phyloP scores from a whole-genome alignment of 2,329 filamentous ascomycete genomes.

The Esteya vermicola region DNA sequence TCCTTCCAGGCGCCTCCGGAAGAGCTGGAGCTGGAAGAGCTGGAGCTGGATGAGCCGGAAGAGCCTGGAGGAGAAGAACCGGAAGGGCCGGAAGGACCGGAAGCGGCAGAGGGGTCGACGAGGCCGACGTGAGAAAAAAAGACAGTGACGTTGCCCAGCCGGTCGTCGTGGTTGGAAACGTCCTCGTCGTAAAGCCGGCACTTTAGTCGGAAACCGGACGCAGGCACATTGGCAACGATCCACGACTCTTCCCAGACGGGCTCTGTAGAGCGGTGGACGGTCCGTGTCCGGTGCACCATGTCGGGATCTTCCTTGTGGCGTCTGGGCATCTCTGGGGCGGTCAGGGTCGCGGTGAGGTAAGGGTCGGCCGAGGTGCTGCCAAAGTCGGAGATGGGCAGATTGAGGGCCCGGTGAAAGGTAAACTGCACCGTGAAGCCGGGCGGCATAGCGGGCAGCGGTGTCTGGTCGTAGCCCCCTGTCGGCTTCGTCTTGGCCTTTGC shows the following conservation, averaged over 20 bases:
- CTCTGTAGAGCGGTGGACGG: conserved; percentile 55
- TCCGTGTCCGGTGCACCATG: conserved; percentile 60
- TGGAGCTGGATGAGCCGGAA: too few relatives aligned
- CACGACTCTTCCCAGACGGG: conserved; percentile 76
- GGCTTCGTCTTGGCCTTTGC: conserved; percentile 6
- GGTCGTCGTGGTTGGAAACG: conserved; percentile 69
- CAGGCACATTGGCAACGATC: conserved; percentile 76
- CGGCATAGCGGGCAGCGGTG: conserved; percentile 58
- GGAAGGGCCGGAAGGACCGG: too few relatives aligned
- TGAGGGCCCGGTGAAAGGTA: conserved; percentile 66
- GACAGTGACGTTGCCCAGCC: conserved; percentile 80
- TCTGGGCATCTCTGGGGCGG: conserved; percentile 50
- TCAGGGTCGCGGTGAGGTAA: conserved; percentile 65
- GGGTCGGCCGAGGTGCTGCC: conserved; percentile 69
- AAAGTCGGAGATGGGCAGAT: conserved; percentile 73
- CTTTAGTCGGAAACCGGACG: conserved; percentile 69
- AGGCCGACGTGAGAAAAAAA: too few relatives aligned
- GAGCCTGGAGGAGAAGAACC: too few relatives aligned
- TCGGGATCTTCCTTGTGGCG: conserved; percentile 78
- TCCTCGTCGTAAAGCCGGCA: conserved; percentile 86
- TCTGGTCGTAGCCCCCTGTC: conserved; percentile 22
- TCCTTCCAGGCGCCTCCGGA: conserved; percentile 56
- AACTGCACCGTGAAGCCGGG: conserved; percentile 76
- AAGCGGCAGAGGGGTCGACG: too few relatives aligned
- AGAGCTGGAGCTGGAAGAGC: conserved; percentile 48